A percentile compares a stretch with the other conserved stretches of the same genome.
Evolutionary conservation across 495 filamentous ascomycete genomes (phyloP).

Genomic region (Podospora tetraspora): DNA sequence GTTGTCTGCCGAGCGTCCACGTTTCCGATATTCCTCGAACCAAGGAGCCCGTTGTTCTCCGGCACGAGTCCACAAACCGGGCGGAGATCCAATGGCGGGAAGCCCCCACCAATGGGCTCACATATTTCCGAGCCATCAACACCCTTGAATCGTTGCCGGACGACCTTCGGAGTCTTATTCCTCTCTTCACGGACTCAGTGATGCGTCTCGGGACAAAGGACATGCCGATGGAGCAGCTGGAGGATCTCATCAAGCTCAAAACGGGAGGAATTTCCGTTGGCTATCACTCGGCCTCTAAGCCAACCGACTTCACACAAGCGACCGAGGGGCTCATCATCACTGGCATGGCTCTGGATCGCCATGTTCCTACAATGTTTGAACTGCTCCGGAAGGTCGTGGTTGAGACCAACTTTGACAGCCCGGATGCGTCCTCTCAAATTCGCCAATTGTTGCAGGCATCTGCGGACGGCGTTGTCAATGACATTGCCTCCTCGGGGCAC

Average conservation of each 20-base stretch:
- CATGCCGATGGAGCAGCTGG: conserved; percentile 87
- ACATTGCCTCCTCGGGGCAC: conserved; percentile 82
- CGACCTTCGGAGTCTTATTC: conserved; percentile 78
- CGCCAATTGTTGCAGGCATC: conserved; percentile 77
- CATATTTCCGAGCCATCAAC: conserved; percentile 90
- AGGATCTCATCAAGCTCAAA: conserved; percentile 92
- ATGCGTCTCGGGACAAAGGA: conserved; percentile 86
- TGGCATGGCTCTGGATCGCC: conserved; percentile 81
- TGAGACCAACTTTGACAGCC: conserved; percentile 83
- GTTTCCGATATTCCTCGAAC: conserved; percentile 81
- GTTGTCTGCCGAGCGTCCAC: conserved; percentile 79
- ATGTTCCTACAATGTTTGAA: conserved; percentile 86
- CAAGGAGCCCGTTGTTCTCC: conserved; percentile 63
- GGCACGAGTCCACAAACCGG: conserved; percentile 59
- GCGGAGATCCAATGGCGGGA: conserved; percentile 83
- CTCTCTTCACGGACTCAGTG: conserved; percentile 85
- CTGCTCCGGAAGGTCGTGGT: conserved; percentile 70
- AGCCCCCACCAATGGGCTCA: conserved; percentile 89
- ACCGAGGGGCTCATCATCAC: conserved; percentile 77
- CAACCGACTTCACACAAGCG: conserved; percentile 60
- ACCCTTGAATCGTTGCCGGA: conserved; percentile 72
- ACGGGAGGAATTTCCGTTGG: conserved; percentile 85
- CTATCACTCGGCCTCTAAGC: conserved; percentile 71
- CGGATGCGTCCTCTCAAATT: conserved; percentile 73
- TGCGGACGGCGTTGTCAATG: conserved; percentile 85